Percentiles rank a stretch among this genome's conserved stretches.
These are phyloP conservation scores for Hortiboletus flavorubellus DNA, from an alignment of 768 basidiomycete genomes.

Conservation along the genomic window DNA sequence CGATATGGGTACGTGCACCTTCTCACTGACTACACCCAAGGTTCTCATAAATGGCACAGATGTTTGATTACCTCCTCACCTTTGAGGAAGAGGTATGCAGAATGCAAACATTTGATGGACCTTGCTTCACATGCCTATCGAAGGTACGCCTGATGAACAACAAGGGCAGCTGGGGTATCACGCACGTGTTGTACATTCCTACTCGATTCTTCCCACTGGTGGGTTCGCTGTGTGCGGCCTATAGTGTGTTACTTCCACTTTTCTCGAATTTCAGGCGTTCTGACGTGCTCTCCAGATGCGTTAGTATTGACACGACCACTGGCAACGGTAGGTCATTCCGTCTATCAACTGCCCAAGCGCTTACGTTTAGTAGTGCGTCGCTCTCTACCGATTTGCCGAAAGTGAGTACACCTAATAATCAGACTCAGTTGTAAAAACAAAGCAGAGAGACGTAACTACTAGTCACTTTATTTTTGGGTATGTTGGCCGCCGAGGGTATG, in stretches of 20 bases:
- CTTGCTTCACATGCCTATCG: not conserved
- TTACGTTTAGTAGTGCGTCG: slow-evolving; percentile 2
- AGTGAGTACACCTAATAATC: not conserved
- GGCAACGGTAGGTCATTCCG: not conserved
- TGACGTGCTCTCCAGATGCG: not conserved
- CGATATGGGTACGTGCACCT: slow-evolving; percentile 6
- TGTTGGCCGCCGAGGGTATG: slow-evolving; percentile 10
- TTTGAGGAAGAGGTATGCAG: slow-evolving; percentile 11
- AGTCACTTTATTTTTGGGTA: slow-evolving; percentile 7
- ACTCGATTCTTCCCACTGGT: slow-evolving; percentile 10
- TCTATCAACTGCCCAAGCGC: not conserved
- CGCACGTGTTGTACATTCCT: slow-evolving; percentile 7
- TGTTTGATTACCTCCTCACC: slow-evolving; percentile 10
- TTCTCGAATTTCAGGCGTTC: not conserved
- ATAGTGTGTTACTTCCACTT: not conserved
- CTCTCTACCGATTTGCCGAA: slow-evolving; percentile 8
- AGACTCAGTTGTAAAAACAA: not conserved
- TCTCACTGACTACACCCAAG: not conserved
- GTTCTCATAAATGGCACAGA: not conserved
- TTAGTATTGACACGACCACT: not conserved
- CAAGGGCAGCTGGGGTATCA: slow-evolving; percentile 6
- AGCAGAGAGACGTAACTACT: too few relatives aligned
- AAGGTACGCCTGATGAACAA: slow-evolving; percentile 5
- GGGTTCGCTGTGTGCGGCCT: slow-evolving; percentile 1
- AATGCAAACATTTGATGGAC: too few relatives aligned